A percentile compares a stretch with the other conserved stretches of the same genome.
Conservation (phyloP, 371 early-diverging fungal genomes). For the Coemansia sp. region DNA sequence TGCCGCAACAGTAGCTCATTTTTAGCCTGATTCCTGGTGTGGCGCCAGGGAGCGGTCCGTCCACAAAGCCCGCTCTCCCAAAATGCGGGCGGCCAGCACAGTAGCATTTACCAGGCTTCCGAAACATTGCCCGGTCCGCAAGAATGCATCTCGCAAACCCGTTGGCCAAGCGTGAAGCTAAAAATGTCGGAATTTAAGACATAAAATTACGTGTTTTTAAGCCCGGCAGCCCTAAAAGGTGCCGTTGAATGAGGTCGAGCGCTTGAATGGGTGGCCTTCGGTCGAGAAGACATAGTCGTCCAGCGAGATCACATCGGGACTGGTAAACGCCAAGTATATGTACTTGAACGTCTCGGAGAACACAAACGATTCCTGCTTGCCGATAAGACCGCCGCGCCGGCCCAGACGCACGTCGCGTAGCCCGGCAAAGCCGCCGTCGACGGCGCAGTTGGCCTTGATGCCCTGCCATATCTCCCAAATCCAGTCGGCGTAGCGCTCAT, state of each 20-base stretch:
- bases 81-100: too few relatives aligned
- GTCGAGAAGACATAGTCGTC: constrained; percentile 75
- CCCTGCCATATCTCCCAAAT: constrained; percentile 84
- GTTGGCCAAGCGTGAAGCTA: neutral
- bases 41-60: neutral
- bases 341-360: constrained; percentile 88
- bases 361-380: constrained; percentile 63
- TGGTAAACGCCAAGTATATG: constrained; percentile 72
- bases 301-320: constrained; percentile 64
- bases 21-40: neutral
- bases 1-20: neutral
- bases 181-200: neutral
- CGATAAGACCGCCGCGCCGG: constrained; percentile 40
- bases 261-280: constrained; percentile 67
- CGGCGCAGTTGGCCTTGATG: constrained; percentile 76
- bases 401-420: constrained; percentile 64
- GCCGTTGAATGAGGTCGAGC: constrained; percentile 38
- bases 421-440: constrained; percentile 74
- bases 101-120: neutral
- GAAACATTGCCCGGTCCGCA: neutral
- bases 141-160: neutral
- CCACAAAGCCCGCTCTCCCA: too few relatives aligned
- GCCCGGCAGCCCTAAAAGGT: constrained; percentile 16
- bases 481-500: constrained; percentile 75
- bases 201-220: neutral